Conservation (phyloP, 2,329 filamentous ascomycete genomes). For the Penicillium sp. region DNA sequence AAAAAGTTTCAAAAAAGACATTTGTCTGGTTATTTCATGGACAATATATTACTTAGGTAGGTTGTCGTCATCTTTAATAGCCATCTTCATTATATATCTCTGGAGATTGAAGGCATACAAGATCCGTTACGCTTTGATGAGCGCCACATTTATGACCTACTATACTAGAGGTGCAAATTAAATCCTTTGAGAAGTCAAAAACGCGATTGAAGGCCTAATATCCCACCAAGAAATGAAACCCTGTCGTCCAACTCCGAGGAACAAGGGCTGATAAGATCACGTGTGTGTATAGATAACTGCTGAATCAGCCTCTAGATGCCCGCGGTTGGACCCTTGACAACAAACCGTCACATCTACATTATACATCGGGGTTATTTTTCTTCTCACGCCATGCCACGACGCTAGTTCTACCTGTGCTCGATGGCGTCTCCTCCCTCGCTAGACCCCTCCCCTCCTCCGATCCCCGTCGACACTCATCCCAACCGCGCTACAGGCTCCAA, state of each 20-base stretch:
- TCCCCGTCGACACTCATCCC: conserved; percentile 48
- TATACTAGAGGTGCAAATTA: background rate
- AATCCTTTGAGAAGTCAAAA: background rate
- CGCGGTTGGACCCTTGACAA: background rate
- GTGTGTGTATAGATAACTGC: background rate
- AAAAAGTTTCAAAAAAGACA: too few relatives aligned
- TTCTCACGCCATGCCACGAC: conserved; percentile 30
- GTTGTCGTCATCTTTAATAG: too few relatives aligned
- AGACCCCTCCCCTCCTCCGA: conserved; percentile 42
- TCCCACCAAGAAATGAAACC: background rate
- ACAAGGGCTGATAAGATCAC: conserved; percentile 1
- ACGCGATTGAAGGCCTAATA: background rate
- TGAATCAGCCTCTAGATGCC: conserved; percentile 4
- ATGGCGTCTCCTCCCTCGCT: conserved; percentile 35
- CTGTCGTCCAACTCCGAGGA: background rate
- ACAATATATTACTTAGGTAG: too few relatives aligned
- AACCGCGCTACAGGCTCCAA: conserved; percentile 40
- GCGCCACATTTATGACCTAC: rapidly evolving
- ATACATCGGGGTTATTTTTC: background rate
- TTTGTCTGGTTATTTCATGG: background rate
- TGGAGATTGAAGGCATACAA: background rate
- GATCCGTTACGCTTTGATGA: rapidly evolving
- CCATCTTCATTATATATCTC: background rate
- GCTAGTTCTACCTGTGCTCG: conserved; percentile 26
- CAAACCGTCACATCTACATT: conserved; percentile 2